Percentiles rank a stretch among this genome's conserved stretches.
Evolutionary conservation across 768 basidiomycete species (phyloP).

Genomic region (Boletellus emodensis): DNA sequence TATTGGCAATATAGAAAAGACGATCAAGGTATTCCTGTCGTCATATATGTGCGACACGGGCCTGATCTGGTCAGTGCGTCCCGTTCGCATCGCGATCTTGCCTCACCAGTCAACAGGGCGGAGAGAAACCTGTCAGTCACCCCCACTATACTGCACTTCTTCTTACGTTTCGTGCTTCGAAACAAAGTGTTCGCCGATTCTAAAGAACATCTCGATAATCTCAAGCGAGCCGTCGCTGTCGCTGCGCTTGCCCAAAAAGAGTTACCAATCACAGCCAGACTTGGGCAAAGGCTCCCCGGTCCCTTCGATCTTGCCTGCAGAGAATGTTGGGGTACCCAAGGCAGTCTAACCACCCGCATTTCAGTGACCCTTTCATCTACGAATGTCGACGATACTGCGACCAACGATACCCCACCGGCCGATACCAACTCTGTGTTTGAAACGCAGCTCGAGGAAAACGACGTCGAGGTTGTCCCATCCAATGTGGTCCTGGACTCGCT

Average conservation of each 20-base stretch:
- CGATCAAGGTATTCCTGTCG: constrained; percentile 63
- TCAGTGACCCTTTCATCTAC: constrained; percentile 1
- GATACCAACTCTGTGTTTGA: constrained; percentile 30
- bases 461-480: constrained; percentile 26
- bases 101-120: constrained; percentile 32
- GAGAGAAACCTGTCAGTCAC: constrained; percentile 39
- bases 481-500: constrained; percentile 26
- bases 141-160: constrained; percentile 43
- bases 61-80: constrained; percentile 50
- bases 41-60: constrained; percentile 65
- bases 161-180: constrained; percentile 43
- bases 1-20: constrained; percentile 55
- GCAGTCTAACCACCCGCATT: constrained; percentile 28
- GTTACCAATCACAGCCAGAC: constrained; percentile 38
- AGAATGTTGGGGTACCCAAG: constrained; percentile 45
- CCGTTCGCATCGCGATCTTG: not conserved
- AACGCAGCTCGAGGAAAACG: constrained; percentile 34
- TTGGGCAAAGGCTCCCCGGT: constrained; percentile 38
- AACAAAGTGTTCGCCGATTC: constrained; percentile 39
- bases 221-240: constrained; percentile 44
- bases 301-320: constrained; percentile 47
- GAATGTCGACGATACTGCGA: not conserved
- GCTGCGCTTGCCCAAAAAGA: constrained; percentile 36
- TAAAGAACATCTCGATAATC: constrained; percentile 15
- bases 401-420: not conserved